Conservation (phyloP, 345 rosid genomes). For the Rhodamnia rubescens region DNA sequence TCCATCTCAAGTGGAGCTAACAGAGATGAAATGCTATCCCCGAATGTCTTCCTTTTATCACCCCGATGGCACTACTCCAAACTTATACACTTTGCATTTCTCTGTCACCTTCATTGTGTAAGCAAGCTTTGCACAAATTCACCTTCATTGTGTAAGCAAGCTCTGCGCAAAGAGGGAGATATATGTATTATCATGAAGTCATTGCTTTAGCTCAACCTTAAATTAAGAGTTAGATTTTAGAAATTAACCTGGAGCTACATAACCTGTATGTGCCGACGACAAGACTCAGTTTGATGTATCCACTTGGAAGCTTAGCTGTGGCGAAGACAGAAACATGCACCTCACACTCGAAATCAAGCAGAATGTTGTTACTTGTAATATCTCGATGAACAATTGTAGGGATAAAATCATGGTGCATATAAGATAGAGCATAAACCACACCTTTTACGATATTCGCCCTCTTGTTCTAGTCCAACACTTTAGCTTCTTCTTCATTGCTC, state of each 20-base stretch:
- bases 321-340: conserved; percentile 16
- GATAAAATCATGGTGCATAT: conserved; percentile 5
- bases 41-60: background rate
- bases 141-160: no score
- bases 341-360: conserved; percentile 6
- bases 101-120: no score
- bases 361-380: conserved; percentile 12
- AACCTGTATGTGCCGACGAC: conserved; percentile 10
- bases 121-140: no score
- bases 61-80: no score
- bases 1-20: background rate
- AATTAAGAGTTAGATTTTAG: background rate
- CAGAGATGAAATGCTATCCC: background rate
- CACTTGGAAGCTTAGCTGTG: conserved; percentile 9
- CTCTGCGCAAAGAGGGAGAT: background rate
- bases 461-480: no score
- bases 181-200: no score
- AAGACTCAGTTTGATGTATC: conserved; percentile 8
- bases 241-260: conserved; percentile 8
- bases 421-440: conserved; percentile 10
- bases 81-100: no score
- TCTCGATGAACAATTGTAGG: conserved; percentile 10
- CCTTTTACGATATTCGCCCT: no score
- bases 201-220: no score
- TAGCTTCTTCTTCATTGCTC: no score